Percentiles rank a stretch among this genome's conserved stretches.
phyloP scores from a whole-genome alignment of 768 basidiomycete species.

The Piloderma croceum region DNA sequence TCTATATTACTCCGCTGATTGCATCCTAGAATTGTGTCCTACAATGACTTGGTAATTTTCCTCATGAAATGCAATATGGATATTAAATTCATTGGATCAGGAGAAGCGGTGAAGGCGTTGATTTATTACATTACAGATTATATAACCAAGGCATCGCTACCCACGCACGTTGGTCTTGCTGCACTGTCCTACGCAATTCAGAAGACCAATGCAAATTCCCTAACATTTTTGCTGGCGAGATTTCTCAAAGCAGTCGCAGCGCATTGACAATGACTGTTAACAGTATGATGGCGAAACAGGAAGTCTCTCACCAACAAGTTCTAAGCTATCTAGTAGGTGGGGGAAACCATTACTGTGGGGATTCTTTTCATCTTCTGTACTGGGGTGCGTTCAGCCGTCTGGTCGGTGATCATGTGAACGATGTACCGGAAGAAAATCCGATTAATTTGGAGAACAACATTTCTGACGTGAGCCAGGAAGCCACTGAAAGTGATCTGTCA shows the following conservation, averaged over 20 bases:
- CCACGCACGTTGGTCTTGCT: slow-evolving; percentile 14
- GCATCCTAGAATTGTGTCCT: slow-evolving; percentile 11
- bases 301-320: slow-evolving; percentile 25
- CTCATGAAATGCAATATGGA: slow-evolving; percentile 21
- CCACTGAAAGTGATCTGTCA: too few species aligned
- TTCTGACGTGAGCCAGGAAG: too few species aligned
- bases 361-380: slow-evolving; percentile 9
- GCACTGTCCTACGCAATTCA: slow-evolving; percentile 10
- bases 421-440: too few species aligned
- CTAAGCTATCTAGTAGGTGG: slow-evolving; percentile 23
- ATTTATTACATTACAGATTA: slow-evolving; percentile 35
- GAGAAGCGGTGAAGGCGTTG: slow-evolving; percentile 26
- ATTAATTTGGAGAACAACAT: too few species aligned
- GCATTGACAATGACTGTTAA: slow-evolving; percentile 9
- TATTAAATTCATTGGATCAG: slow-evolving; percentile 29
- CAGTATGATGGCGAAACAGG: slow-evolving; percentile 17
- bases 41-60: slow-evolving; percentile 9
- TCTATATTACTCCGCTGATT: slow-evolving; percentile 7
- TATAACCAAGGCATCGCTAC: slow-evolving; percentile 27
- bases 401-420: too few species aligned
- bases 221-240: not conserved
- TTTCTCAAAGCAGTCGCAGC: not conserved
- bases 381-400: too few species aligned
- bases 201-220: not conserved
- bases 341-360: slow-evolving; percentile 17